These are phyloP conservation scores for Coemansia sp. DNA, from an alignment of 192 early-diverging fungal species.

Conservation along the genomic window DNA sequence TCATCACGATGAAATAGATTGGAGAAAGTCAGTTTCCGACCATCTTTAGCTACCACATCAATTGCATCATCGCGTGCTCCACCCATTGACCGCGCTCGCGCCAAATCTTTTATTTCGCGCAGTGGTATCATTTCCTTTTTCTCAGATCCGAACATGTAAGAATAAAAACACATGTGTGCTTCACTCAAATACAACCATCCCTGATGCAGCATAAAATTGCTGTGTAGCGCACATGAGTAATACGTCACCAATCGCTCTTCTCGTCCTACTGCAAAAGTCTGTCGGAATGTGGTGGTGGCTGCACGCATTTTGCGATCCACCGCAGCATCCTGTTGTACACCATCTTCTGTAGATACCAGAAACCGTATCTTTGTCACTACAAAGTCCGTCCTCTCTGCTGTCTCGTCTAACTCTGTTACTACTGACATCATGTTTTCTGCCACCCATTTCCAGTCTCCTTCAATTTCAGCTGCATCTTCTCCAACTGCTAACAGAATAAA, in stretches of 20 bases:
- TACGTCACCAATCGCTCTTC: constrained; percentile 90
- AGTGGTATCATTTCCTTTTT: constrained; percentile 89
- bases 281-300: constrained; percentile 83
- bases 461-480: constrained; percentile 78
- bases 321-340: constrained; percentile 60
- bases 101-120: constrained; percentile 86
- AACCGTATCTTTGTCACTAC: constrained; percentile 89
- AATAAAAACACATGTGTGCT: constrained; percentile 93
- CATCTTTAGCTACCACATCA: constrained; percentile 78
- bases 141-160: constrained; percentile 88
- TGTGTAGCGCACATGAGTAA: constrained; percentile 89
- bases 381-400: constrained; percentile 79
- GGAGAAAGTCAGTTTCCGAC: constrained; percentile 79
- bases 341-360: constrained; percentile 72
- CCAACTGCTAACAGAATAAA: constrained; percentile 83
- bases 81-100: constrained; percentile 85
- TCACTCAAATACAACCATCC: constrained; percentile 98
- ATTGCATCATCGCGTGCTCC: constrained; percentile 89
- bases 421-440: constrained; percentile 73
- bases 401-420: constrained; percentile 70
- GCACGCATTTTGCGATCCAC: constrained; percentile 83
- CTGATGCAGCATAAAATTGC: constrained; percentile 77
- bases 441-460: constrained; percentile 89
- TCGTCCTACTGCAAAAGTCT: constrained; percentile 78
- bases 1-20: constrained; percentile 97